These are phyloP conservation scores for Wallacemonas sp. DNA, from an alignment of 208 protist species.

Conservation along the genomic window DNA sequence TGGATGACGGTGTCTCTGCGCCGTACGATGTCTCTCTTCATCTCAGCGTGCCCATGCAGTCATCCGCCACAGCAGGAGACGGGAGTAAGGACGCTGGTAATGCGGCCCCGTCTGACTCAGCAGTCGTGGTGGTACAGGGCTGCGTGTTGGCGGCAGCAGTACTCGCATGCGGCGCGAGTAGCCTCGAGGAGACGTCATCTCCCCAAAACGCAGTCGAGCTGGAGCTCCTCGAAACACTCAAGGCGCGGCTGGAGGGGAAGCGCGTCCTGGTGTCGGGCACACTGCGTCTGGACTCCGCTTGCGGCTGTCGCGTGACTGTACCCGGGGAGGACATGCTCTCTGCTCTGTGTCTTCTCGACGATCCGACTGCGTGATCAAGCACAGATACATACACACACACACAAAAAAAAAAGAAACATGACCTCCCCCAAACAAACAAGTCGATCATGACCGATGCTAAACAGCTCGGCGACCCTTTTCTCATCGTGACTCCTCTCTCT, in stretches of 20 bases:
- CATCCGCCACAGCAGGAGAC: too few species aligned
- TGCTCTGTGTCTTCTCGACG: conserved; percentile 28
- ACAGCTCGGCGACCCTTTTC: too few species aligned
- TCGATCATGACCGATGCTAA: too few species aligned
- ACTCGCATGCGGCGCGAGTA: too few species aligned
- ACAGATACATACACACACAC: not conserved
- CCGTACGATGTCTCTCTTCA: not conserved
- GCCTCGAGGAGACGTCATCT: not conserved
- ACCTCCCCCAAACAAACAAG: not conserved
- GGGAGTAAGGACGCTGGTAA: too few species aligned
- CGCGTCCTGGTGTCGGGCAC: conserved; percentile 51
- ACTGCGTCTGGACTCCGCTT: conserved; percentile 52
- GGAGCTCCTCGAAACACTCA: not conserved
- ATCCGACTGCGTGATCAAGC: not conserved
- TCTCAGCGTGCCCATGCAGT: not conserved
- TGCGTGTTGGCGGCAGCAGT: too few species aligned
- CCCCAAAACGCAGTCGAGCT: not conserved
- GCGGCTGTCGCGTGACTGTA: conserved; percentile 42
- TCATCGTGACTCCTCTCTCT: too few species aligned
- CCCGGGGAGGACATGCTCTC: conserved; percentile 42
- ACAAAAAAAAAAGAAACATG: not conserved
- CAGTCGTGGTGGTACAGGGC: too few species aligned
- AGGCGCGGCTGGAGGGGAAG: conserved; percentile 17
- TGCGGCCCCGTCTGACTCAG: too few species aligned
- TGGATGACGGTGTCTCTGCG: not conserved